A percentile compares a stretch with the other conserved stretches of the same genome.
These are phyloP conservation scores for Saccharomycopsis fibuligera DNA, from an alignment of 805 yeast genomes.

Conservation along the genomic window DNA sequence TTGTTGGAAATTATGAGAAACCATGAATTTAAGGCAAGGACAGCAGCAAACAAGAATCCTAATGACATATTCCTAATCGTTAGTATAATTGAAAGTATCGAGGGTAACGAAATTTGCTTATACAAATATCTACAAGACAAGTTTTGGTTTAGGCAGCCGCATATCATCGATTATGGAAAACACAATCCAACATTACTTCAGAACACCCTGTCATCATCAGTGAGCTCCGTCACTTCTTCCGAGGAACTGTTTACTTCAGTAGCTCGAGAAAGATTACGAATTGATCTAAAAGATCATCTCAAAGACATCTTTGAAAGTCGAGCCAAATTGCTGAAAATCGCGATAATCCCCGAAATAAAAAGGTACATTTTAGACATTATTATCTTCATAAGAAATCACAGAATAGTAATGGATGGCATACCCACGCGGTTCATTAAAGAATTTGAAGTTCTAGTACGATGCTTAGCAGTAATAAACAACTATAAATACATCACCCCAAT, in stretches of 20 bases:
- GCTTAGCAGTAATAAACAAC: constrained; percentile 38
- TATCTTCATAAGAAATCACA: constrained; percentile 45
- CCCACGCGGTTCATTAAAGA: constrained; percentile 42
- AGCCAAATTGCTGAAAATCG: constrained; percentile 24
- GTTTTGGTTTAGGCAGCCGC: constrained; percentile 31
- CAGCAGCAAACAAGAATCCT: constrained; percentile 10
- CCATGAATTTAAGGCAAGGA: neutral
- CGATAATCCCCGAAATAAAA: constrained; percentile 41
- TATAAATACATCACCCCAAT: constrained; percentile 45
- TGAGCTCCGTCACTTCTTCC: neutral
- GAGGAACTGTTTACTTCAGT: too few species aligned
- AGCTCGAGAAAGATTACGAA: too few species aligned
- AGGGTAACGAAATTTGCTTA: constrained; percentile 22
- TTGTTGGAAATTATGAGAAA: constrained; percentile 20
- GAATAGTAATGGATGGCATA: constrained; percentile 48
- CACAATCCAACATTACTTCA: neutral
- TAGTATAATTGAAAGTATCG: constrained; percentile 23
- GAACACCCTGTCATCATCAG: neutral
- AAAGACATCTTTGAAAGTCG: constrained; percentile 11
- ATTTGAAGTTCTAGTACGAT: constrained; percentile 33
- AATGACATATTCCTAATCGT: constrained; percentile 23
- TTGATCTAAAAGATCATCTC: neutral
- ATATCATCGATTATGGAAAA: constrained; percentile 15
- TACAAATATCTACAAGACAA: constrained; percentile 23
- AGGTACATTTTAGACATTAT: constrained; percentile 53